Conservation (phyloP, 768 basidiomycete species). For the Tricholoma saponaceum region DNA sequence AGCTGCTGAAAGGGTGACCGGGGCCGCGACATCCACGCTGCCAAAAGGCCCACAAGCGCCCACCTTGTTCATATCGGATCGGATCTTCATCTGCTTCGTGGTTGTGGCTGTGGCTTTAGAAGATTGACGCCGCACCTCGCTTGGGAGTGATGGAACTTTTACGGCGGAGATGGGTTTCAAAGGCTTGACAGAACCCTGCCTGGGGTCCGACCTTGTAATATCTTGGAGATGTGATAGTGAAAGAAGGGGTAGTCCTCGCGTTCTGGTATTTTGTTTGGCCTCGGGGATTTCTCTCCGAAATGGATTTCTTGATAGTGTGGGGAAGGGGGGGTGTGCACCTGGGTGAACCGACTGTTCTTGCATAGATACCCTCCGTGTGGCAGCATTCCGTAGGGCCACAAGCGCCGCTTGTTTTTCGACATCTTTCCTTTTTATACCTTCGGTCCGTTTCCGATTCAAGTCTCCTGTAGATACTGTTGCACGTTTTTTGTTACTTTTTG, state of each 20-base stretch:
- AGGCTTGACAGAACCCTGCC: constrained; percentile 7
- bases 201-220: background rate
- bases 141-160: constrained; percentile 21
- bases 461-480: background rate
- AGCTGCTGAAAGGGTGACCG: background rate
- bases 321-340: background rate
- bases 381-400: background rate
- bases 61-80: background rate
- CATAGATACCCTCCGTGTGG: background rate
- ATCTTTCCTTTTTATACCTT: background rate
- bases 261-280: background rate
- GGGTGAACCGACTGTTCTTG: background rate
- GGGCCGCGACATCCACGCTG: background rate
- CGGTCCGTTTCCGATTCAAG: constrained; percentile 2
- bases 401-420: background rate
- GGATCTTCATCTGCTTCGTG: constrained; percentile 1
- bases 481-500: background rate
- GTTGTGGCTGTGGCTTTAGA: background rate
- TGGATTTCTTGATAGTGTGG: constrained; percentile 13
- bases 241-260: background rate
- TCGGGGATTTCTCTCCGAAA: constrained; percentile 9
- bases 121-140: constrained; percentile 8
- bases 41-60: background rate
- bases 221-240: background rate
- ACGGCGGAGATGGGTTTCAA: constrained; percentile 23